Percentiles rank a stretch among this genome's conserved stretches.
These are phyloP conservation scores for barley (Hordeum vulgare) DNA, from an alignment of 176 grass and related monocot species.

Conservation along the genomic window MorexV3_pseudomolecules_assembly NC_058524.1:627689232-627689731, in stretches of 20 bases:
- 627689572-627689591: constrained; percentile 47
- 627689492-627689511: constrained; percentile 52
- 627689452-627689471: not conserved
- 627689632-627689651: constrained; percentile 60
- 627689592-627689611: constrained; percentile 36
- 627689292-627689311: constrained; percentile 87
- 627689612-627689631: constrained; percentile 72
- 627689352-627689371: constrained; percentile 84
- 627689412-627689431: not conserved
- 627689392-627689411: constrained; percentile 46
- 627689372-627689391: constrained; percentile 94
- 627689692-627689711: constrained; percentile 51
- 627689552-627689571: constrained; percentile 79
- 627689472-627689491: not conserved
- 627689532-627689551: constrained; percentile 70
- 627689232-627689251: not conserved
- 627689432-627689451: not conserved
- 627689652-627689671: constrained; percentile 65
- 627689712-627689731: constrained; percentile 66
- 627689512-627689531: constrained; percentile 98
- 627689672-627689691: constrained; percentile 66
- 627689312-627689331: constrained; percentile 73
- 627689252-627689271: not conserved
- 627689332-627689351: constrained; percentile 79
- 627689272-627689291: constrained; percentile 74